These are phyloP conservation scores for Zasmidium angulare DNA, from an alignment of 2,329 filamentous ascomycete species.

Conservation along the genomic window DNA sequence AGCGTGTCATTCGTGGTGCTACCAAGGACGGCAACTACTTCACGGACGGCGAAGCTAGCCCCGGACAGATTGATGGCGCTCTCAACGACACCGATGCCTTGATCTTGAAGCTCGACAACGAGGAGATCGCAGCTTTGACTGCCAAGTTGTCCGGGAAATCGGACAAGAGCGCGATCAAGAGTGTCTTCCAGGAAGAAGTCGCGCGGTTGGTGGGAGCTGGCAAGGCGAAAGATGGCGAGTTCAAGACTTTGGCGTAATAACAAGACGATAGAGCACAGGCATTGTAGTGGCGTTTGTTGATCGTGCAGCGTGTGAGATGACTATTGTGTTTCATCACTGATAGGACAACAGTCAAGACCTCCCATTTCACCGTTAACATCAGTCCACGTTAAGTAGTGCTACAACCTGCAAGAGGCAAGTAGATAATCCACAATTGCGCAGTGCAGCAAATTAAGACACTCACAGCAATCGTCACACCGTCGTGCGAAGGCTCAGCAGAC, in stretches of 20 bases:
- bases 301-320: neutral
- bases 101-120: conserved; percentile 83
- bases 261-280: neutral
- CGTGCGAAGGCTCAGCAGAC: no score
- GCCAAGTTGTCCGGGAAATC: conserved; percentile 76
- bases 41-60: conserved; percentile 63
- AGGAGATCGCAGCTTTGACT: conserved; percentile 83
- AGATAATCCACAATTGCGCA: no score
- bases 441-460: no score
- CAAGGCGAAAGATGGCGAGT: conserved; percentile 81
- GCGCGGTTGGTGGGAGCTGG: conserved; percentile 75
- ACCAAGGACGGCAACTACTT: conserved; percentile 99
- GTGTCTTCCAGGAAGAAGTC: conserved; percentile 74
- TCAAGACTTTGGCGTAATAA: conserved; percentile 56
- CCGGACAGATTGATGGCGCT: conserved; percentile 79
- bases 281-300: neutral
- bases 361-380: no score
- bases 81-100: conserved; percentile 83
- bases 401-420: no score
- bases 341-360: neutral
- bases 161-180: conserved; percentile 81
- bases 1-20: conserved; percentile 88
- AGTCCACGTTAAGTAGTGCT: no score
- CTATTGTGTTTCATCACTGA: neutral
- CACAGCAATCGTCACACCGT: no score